These are phyloP conservation scores for Salvia rosmarinus DNA, from an alignment of 257 asterid genomes.

Conservation along the genomic window DNA sequence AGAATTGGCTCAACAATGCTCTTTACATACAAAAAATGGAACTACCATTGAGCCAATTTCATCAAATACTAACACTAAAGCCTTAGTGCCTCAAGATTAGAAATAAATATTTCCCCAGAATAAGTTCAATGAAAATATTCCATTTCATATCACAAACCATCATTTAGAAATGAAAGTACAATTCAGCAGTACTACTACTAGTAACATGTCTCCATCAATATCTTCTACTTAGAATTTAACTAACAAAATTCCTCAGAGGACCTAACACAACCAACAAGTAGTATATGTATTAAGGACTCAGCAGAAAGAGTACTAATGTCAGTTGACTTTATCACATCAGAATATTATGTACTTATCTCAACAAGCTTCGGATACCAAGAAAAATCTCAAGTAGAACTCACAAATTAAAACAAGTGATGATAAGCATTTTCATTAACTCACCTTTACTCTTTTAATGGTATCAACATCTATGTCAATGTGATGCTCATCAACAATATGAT, in stretches of 20 bases:
- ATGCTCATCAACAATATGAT: conserved; percentile 75
- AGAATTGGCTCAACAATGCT: conserved; percentile 6
- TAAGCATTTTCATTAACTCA: conserved; percentile 40
- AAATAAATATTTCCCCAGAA: not conserved
- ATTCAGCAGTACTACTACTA: not conserved
- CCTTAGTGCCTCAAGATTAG: conserved; percentile 2
- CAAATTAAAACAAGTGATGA: conserved; percentile 30
- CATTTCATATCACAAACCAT: not conserved
- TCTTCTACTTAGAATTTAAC: conserved; percentile 14
- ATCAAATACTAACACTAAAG: not conserved
- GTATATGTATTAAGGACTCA: not conserved
- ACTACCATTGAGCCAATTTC: conserved; percentile 1
- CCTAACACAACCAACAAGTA: conserved; percentile 14
- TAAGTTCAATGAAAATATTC: not conserved
- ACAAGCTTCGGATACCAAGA: not conserved
- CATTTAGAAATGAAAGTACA: not conserved
- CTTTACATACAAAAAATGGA: conserved; percentile 11
- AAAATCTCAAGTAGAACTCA: not conserved
- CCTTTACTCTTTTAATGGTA: conserved; percentile 66
- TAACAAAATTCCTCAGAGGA: not conserved
- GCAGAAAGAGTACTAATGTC: not conserved
- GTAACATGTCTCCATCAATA: not conserved
- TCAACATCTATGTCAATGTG: conserved; percentile 75
- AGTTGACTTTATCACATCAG: conserved; percentile 17
- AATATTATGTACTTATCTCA: not conserved